Evolutionary conservation across 2,329 filamentous ascomycete species (phyloP), one percentile per base, ranked within the genome.

Genomic region (Alternaria longipes): DNA sequence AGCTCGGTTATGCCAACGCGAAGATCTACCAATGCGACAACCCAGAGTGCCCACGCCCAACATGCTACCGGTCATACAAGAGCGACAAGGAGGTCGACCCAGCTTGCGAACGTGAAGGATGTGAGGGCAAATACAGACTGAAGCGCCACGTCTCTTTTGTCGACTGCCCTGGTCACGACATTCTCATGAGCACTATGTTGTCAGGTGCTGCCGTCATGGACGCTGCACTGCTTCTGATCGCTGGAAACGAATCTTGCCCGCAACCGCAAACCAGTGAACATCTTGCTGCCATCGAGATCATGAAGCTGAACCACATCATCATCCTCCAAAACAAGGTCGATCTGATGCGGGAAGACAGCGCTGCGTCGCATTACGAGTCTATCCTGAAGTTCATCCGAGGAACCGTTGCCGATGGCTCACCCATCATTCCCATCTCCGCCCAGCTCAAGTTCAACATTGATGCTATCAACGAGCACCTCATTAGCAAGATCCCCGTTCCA

Each of bases 151-250:
- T 78, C 69, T 94, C 92, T 16, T 99, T 98, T 80, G 95, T 98
- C 71, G 95, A 98, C 82, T 98, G 95, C 86, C 95, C 95, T 59
- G 95, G 95, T 82, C 95, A 99, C 92, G 95, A 99, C 84, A 99
- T 99, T 93, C 94, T 99, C 81, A 99, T 99, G 95, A 98, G 94
- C 83, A 99, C 95, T 74, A 99, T 99, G 95, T 90, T 99, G 86
- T 99, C 95, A 78, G 95, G 95, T 77, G 95, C 95, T 74, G 95
- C 95, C 67, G 95, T 99, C 87, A 99, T 99, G 95, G 95, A 99
- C 82, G 95, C 95, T 68, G 95, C 95, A 18, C 88, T 99, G 62
- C 89, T 99, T 57, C 87, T 99, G 56, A 97, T 99, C 79, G 95
- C 95, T 64, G 95, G 95, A 80, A 99, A 99, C 84, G 95, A 99